A percentile compares a stretch with the other conserved stretches of the same genome.
Evolutionary conservation across 352 stramenopile genomes (phyloP).

Genomic region (Phytophthora pistaciae): DNA sequence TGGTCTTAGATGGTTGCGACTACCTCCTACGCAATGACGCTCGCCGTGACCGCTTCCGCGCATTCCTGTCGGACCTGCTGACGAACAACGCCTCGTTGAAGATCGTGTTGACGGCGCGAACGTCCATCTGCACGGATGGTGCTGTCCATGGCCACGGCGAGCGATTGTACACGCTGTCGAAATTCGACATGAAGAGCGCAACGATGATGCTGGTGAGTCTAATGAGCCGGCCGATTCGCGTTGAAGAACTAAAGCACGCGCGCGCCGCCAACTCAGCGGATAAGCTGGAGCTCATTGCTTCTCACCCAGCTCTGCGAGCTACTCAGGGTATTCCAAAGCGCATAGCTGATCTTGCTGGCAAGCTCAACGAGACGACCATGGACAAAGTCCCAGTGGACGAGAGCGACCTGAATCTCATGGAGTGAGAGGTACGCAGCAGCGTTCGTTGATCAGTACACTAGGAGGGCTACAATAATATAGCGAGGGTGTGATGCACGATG

Average conservation of each 20-base stretch:
- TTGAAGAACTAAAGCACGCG: conserved; percentile 71
- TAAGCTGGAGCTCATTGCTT: conserved; percentile 80
- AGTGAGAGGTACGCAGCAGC: conserved; percentile 23
- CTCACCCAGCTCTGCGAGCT: conserved; percentile 68
- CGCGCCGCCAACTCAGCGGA: conserved; percentile 44
- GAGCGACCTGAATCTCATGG: conserved; percentile 40
- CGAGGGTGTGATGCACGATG: not conserved
- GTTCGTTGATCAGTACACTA: conserved; percentile 3
- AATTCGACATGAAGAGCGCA: conserved; percentile 75
- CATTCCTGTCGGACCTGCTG: conserved; percentile 73
- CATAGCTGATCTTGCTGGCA: conserved; percentile 76
- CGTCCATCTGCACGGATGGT: conserved; percentile 70
- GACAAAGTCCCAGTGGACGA: conserved; percentile 66
- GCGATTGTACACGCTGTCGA: conserved; percentile 69
- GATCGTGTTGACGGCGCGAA: conserved; percentile 71
- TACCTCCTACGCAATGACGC: conserved; percentile 60
- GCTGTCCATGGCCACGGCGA: conserved; percentile 76
- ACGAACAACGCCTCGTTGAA: conserved; percentile 81
- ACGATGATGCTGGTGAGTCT: conserved; percentile 83
- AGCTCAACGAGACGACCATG: conserved; percentile 74
- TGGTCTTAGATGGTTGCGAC: conserved; percentile 82
- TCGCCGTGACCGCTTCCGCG: conserved; percentile 67
- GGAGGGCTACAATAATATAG: conserved; percentile 33
- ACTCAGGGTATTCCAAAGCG: conserved; percentile 72
- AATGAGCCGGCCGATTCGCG: conserved; percentile 73